These are phyloP conservation scores for Gentiana macrophylla DNA, from an alignment of 257 asterid species.

Conservation along the genomic window DNA sequence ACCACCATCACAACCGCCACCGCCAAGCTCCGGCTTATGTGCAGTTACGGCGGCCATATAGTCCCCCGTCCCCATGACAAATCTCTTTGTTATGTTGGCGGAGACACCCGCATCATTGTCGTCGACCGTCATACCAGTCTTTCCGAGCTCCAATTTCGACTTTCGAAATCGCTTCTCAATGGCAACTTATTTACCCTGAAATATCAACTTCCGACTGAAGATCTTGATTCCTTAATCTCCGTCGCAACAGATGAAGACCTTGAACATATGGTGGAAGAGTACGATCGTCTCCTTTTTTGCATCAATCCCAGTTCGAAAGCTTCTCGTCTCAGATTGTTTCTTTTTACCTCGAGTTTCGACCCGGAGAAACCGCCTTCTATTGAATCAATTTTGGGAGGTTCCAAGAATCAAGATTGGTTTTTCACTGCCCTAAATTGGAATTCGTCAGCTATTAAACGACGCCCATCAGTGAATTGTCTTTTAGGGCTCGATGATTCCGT, in stretches of 20 bases:
- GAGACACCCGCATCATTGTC: slow-evolving; percentile 80
- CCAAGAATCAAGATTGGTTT: slow-evolving; percentile 88
- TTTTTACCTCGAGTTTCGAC: slow-evolving; percentile 19
- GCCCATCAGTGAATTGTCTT: slow-evolving; percentile 61
- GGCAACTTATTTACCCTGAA: slow-evolving; percentile 49
- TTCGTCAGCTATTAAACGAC: slow-evolving; percentile 24
- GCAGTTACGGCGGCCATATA: slow-evolving; percentile 94
- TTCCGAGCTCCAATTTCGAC: slow-evolving; percentile 53
- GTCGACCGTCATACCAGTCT: slow-evolving; percentile 56
- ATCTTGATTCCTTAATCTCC: slow-evolving; percentile 77
- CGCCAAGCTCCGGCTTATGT: slow-evolving; percentile 73
- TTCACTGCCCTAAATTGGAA: slow-evolving; percentile 71
- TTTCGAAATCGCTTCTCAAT: slow-evolving; percentile 59
- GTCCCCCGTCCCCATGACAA: slow-evolving; percentile 95
- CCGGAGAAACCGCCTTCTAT: slow-evolving; percentile 20
- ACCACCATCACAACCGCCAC: slow-evolving; percentile 11
- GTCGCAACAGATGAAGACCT: slow-evolving; percentile 79
- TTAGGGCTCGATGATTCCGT: slow-evolving; percentile 61
- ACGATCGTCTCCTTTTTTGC: slow-evolving; percentile 47
- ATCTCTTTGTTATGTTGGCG: slow-evolving; percentile 78
- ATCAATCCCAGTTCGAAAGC: slow-evolving; percentile 12
- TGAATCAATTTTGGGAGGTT: slow-evolving; percentile 31
- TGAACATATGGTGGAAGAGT: slow-evolving; percentile 86
- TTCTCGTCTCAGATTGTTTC: slow-evolving; percentile 54
- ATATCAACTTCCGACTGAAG: slow-evolving; percentile 85